Evolutionary conservation across 2,329 filamentous ascomycete species (phyloP), one percentile per base, ranked within the genome.

Genomic region (Blastomyces gilchristii): DNA sequence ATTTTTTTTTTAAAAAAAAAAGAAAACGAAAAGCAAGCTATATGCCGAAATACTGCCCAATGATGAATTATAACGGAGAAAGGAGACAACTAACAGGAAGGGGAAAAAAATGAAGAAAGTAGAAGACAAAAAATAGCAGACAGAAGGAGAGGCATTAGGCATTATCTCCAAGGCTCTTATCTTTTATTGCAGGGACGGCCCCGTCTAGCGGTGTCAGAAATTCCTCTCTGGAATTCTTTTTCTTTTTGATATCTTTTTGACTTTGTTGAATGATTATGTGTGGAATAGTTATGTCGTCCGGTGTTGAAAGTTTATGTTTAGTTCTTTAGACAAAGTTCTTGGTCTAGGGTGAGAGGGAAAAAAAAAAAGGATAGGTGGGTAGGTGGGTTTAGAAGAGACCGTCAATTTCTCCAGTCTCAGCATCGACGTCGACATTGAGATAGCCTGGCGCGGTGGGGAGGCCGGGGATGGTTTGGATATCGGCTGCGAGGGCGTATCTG

Each of bases 381-480:
- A 7, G 5, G 34, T 34, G 34, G 34, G 3, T 49, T 59, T 91
- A 99, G 77, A 97, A 99, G 63, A 99, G 83, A 5, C 94, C 89
- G 64, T 90, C 86, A 67, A 93, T 90, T 78, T 93, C 89, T 62
- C 89, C 89, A n/a, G 88, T 92, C 79, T 91, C 88, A 6, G 81
- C 78, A 70, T 93, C 87, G 53, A 87, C 82, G 69, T 97, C 93
- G 56, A 97, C 92, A 71, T 97, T 97, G 66, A 97, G 81, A 74
- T 97, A 97, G 12, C 94, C 94, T 9, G 93, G 94, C 25, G 93
- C 93, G 9, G 94, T 97, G 11, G 93, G 93, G 67, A 99, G 81
- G 65, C 94, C 94, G 16, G 94, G 94, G 67, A 99, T 99, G 1
- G 94, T 99, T 81, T 97, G 94, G 68, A 99, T 97, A 73, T 99